Conservation (phyloP, 2,329 filamentous ascomycete species). For the Pestalotiopsis sp. region DNA sequence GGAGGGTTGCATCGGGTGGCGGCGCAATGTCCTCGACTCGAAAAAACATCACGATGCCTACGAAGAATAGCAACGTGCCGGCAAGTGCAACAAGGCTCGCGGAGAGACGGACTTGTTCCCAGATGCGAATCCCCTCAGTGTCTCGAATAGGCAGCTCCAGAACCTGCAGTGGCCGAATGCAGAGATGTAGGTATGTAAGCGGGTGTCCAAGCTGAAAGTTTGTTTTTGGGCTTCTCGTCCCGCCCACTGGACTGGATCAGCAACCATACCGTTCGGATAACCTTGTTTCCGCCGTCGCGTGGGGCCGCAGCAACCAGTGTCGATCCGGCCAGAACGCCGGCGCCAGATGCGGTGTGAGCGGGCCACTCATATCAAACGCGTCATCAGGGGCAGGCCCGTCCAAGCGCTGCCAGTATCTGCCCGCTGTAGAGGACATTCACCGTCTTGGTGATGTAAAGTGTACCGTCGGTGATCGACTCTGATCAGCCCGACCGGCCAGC, state of each 20-base stretch:
- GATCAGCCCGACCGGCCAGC: not conserved
- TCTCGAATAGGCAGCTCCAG: conserved; percentile 1
- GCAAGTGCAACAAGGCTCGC: not conserved
- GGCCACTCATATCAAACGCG: conserved; percentile 1
- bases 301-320: conserved; percentile 20
- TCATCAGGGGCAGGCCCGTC: not conserved
- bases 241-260: conserved; percentile 18
- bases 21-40: not conserved
- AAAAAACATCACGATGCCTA: not conserved
- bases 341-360: conserved; percentile 11
- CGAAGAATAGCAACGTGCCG: not conserved
- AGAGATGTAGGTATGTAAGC: not conserved
- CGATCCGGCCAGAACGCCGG: conserved; percentile 21
- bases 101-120: not conserved
- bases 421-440: not conserved
- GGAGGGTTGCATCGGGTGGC: conserved; percentile 1
- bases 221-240: not conserved
- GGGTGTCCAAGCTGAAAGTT: conserved; percentile 1
- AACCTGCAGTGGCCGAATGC: conserved; percentile 1
- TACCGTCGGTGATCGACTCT: not conserved
- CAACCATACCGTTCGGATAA: conserved; percentile 26
- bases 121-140: not conserved
- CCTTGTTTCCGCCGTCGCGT: conserved; percentile 23
- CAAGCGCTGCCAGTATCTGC: not conserved
- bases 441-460: not conserved